A percentile compares a stretch with the other conserved stretches of the same genome.
phyloP scores from a whole-genome alignment of 2,329 filamentous ascomycete genomes.

The Aspergillus candidus region DNA sequence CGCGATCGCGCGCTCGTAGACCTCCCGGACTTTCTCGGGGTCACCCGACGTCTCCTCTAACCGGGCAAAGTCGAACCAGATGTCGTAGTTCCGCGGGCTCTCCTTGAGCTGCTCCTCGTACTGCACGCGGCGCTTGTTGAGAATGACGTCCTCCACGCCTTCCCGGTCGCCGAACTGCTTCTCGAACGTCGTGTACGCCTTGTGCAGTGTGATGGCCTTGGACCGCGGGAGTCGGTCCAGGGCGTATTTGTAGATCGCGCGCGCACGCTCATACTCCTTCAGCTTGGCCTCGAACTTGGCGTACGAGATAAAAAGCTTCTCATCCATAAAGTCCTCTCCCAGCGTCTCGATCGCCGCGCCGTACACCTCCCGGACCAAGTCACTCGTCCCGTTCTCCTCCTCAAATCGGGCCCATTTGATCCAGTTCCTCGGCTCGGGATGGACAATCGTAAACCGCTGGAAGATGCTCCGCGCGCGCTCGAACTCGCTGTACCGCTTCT shows the following conservation, averaged over 20 bases:
- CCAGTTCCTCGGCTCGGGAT: conserved; percentile 93
- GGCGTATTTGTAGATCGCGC: conserved; percentile 95
- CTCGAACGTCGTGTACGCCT: conserved; percentile 93
- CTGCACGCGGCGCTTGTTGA: conserved; percentile 86
- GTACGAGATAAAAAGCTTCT: conserved; percentile 91
- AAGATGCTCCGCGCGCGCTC: conserved; percentile 88
- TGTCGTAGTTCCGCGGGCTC: conserved; percentile 93
- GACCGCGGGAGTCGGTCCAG: conserved; percentile 85
- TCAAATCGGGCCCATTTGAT: conserved; percentile 98
- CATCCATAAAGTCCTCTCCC: conserved; percentile 92
- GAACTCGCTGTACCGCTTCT: conserved; percentile 90
- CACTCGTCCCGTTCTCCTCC: conserved; percentile 88
- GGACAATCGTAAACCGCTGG: conserved; percentile 81
- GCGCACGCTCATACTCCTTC: conserved; percentile 87
- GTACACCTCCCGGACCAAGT: conserved; percentile 86
- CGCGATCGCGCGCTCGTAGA: conserved; percentile 92
- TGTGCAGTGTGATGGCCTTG: conserved; percentile 77
- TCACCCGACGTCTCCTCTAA: conserved; percentile 84
- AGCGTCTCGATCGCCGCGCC: conserved; percentile 80
- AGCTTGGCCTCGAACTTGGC: conserved; percentile 91
- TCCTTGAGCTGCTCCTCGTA: conserved; percentile 94
- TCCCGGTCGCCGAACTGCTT: conserved; percentile 94
- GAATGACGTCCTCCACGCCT: conserved; percentile 88
- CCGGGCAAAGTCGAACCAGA: conserved; percentile 92
- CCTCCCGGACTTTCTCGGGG: conserved; percentile 74